Base-by-base conservation (phyloP, 495 filamentous ascomycete species). In the Talaromyces trachyspermus region DNA sequence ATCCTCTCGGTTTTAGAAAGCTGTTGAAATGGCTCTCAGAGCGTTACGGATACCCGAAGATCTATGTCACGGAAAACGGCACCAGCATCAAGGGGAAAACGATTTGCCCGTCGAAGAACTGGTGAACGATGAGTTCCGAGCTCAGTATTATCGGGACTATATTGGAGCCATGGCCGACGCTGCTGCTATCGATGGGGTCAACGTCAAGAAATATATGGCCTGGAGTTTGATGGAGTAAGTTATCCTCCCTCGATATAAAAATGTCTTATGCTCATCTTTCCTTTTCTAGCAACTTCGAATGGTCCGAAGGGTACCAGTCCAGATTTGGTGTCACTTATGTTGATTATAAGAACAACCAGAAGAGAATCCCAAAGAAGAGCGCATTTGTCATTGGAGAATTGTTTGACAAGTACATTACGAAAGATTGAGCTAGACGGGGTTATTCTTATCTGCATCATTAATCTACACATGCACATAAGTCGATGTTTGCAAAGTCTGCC, bases 61-160 rank as follows among this genome's bases (percentile, higher is more conserved):
- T 90, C 62, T 87, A 85, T 61, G 83, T 88, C 46, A 91, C 86
- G 0, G 86, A 89, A 73, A 89, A 86, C 64, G 85, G 86, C 15
- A 89, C 85, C 3, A 82, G 79, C 51, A 67, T 87, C 55, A 83
- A 86, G 57, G 84, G 83, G 85, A 89, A 72, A 89, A 85, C 59
- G 83, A 88, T 56, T 59, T 87, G 63, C 65, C 78, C 5, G 58
- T 78, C 19, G 81, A 87, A 29, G 52, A 88, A 68, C 72, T 86
- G 33, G 65, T 89, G 22, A 64, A 88, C 33, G 84, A 88, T 62
- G 80, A 84, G 53, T 88, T 88, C 75, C 72, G 84, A 14, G 79
- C 78, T 37, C 69, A 85, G 55, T 89, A 88, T 68, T 88, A 85
- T 68, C 58, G 76, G 41, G 81, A 77, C 48, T 89, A 92, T 60